Evolutionary conservation across 2,329 filamentous ascomycete species (phyloP), one percentile per base, ranked within the genome.

Genomic region (Thielaviopsis populi): DNA sequence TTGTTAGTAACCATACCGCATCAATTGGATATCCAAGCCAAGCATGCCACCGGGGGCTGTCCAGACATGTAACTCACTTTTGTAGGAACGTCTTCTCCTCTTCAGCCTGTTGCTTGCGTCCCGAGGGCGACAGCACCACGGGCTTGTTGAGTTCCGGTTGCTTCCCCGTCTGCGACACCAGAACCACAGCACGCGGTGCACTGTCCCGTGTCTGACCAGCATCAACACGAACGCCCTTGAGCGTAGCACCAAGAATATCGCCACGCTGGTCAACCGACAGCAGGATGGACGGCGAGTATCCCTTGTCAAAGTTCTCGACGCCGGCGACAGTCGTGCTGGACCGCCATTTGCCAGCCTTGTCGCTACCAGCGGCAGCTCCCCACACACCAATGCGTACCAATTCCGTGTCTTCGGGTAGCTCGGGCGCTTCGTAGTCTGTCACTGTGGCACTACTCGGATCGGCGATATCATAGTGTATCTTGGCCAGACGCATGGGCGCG

Each of bases 31-130:
- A 11, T 37, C 6, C 19, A 7, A 62, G 22, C 11, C n/a, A n/a
- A n/a, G n/a, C n/a, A n/a, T n/a, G n/a, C n/a, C 59, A 22, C 2
- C 59, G 60, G 37, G 56, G 54, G 5, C 13, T 50, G 3, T 27
- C 46, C 19, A 42, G 10, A 50, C 1, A 41, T 37, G 24, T 13
- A 54, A 77, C 80, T 69, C 76, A 86, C 84, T 85, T 87, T 73
- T 87, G 84, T 64, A 87, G 71, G 67, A 87, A 78, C 1, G 80
- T 78, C 79, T 86, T 87, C 75, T 87, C 83, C 70, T 79, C 78
- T 67, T 77, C 76, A 63, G 74, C 79, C 50, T 79, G 78, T 72
- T 81, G 77, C 74, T 78, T 83, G 17, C 84, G 84, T 68, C 85
- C 80, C 30, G 42, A 48, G 0, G 81, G 76, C 56, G 75, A 79